Conservation (phyloP, 2,329 filamentous ascomycete genomes). For the Cercospora sojina region DNA sequence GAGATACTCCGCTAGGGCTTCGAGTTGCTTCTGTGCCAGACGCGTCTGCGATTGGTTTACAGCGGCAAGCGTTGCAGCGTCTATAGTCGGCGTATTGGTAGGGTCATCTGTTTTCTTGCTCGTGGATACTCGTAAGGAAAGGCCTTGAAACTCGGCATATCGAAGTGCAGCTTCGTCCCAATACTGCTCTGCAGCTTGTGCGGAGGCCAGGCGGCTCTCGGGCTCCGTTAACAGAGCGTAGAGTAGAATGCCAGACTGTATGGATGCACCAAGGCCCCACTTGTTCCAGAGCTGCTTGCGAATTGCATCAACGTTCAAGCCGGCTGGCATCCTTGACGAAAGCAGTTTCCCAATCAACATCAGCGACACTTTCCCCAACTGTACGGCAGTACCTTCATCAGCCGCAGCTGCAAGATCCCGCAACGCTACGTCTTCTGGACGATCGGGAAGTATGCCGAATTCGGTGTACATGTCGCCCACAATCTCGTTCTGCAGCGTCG, state of each 20-base stretch:
- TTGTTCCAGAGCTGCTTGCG: not conserved
- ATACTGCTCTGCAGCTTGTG: not conserved
- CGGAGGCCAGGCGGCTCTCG: not conserved
- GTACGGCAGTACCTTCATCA: not conserved
- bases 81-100: not conserved
- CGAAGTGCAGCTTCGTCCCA: not conserved
- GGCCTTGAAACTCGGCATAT: not conserved
- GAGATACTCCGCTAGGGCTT: not conserved
- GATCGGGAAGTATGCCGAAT: not conserved
- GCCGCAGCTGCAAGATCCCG: not conserved
- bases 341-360: not conserved
- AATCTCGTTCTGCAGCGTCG: not conserved
- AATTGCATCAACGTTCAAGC: not conserved
- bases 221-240: not conserved
- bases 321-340: not conserved
- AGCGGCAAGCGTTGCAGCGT: not conserved
- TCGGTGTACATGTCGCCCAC: not conserved
- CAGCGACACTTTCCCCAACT: not conserved
- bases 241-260: not conserved
- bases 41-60: not conserved
- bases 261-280: not conserved
- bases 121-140: not conserved
- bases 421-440: not conserved
- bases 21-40: not conserved
- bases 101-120: not conserved